A percentile compares a stretch with the other conserved stretches of the same genome.
Evolutionary conservation across 1,284 basidiomycete genomes (phyloP).

Genomic region (Ustilago tritici): DNA sequence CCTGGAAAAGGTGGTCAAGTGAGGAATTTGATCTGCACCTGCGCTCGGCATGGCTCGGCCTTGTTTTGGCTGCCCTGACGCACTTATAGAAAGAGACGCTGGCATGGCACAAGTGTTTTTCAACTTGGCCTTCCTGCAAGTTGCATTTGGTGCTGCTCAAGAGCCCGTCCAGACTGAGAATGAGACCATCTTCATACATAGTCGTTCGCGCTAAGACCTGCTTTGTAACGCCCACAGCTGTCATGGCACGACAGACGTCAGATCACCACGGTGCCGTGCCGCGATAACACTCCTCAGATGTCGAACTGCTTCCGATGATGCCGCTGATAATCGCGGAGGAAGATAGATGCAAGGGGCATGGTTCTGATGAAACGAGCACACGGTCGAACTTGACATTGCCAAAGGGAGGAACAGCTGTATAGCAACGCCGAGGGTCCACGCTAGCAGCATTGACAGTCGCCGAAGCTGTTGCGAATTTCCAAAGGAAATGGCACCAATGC

Average conservation of each 20-base stretch:
- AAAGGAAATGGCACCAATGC: background rate
- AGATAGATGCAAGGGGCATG: background rate
- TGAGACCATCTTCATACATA: background rate
- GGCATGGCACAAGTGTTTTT: too few species aligned
- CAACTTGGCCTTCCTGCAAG: too few species aligned
- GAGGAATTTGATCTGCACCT: conserved; percentile 37
- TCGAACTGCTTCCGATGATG: background rate
- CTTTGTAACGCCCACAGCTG: background rate
- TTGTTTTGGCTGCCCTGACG: background rate
- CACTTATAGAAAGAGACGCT: background rate
- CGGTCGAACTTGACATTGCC: background rate
- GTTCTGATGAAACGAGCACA: background rate
- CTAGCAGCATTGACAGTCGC: background rate
- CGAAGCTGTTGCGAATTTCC: background rate
- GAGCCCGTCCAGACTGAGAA: too few species aligned
- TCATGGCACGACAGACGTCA: background rate
- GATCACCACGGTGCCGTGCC: background rate
- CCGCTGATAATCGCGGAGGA: background rate
- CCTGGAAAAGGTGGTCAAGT: background rate
- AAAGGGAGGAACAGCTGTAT: background rate
- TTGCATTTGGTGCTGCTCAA: too few species aligned
- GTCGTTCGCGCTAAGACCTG: background rate
- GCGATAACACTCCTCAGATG: background rate
- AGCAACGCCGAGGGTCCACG: conserved; percentile 1
- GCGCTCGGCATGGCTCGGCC: conserved; percentile 33